Evolutionary conservation across 148 eudicot genomes (phyloP).

Genomic region (Agrostemma githago): DNA sequence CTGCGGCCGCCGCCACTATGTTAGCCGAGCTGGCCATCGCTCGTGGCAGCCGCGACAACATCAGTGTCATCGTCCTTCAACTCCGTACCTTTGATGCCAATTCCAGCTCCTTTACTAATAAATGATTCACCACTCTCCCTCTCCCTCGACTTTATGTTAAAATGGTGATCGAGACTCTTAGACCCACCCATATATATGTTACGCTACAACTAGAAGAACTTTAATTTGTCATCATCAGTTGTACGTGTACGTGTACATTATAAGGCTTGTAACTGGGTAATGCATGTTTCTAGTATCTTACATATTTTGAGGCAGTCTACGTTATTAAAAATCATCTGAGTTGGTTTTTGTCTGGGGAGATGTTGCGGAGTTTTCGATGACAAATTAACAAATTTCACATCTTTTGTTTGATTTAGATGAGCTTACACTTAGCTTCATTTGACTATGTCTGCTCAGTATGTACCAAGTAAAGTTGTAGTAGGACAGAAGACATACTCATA

Average conservation of each 20-base stretch:
- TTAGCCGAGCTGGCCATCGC: conserved; percentile 46
- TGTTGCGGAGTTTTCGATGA: no score
- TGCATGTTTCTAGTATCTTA: no score
- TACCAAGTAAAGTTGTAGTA: no score
- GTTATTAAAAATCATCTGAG: not conserved
- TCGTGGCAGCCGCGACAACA: conserved; percentile 42
- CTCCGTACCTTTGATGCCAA: conserved; percentile 7
- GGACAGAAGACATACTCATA: no score
- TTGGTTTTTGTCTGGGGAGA: not conserved
- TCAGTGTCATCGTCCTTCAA: conserved; percentile 43
- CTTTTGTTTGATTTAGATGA: not conserved
- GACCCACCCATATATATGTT: not conserved
- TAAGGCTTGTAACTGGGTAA: no score
- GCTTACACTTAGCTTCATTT: not conserved
- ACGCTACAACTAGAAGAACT: not conserved
- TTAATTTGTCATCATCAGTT: not conserved
- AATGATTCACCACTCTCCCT: not conserved
- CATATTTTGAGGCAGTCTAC: no score
- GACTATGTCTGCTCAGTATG: no score
- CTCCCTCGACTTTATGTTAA: not conserved
- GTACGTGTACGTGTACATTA: no score
- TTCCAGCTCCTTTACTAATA: conserved; percentile 8
- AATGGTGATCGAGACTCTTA: not conserved
- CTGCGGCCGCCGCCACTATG: conserved; percentile 34
- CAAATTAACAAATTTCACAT: not conserved